These are phyloP conservation scores for Apiotrichum veenhuisii DNA, from an alignment of 1,284 basidiomycete genomes.

Conservation along the genomic window DNA sequence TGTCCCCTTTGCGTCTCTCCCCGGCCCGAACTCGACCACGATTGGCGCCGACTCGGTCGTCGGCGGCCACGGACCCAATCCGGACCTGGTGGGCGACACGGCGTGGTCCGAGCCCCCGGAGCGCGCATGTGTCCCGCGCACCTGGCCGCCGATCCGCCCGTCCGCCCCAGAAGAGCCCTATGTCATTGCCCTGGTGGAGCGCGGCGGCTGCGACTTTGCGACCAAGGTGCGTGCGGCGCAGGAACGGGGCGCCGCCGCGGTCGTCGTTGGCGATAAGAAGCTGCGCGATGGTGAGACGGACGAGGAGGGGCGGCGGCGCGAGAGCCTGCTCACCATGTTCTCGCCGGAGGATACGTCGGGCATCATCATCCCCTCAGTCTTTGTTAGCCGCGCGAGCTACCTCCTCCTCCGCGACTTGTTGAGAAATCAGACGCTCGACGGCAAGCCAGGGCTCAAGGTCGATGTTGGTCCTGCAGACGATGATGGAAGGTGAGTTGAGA, in stretches of 20 bases:
- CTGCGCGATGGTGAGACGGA: constrained; percentile 39
- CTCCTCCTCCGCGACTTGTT: constrained; percentile 48
- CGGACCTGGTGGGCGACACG: not conserved
- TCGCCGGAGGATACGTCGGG: constrained; percentile 59
- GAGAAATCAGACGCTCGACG: constrained; percentile 23
- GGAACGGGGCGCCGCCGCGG: constrained; percentile 72
- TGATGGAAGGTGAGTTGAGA: constrained; percentile 39
- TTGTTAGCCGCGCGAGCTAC: constrained; percentile 51
- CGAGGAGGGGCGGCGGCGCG: constrained; percentile 64
- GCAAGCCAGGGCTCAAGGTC: constrained; percentile 28
- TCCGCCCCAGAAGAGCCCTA: constrained; percentile 15
- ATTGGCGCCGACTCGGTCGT: constrained; percentile 1
- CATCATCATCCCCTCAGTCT: constrained; percentile 51
- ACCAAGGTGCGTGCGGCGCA: constrained; percentile 80
- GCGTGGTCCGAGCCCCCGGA: constrained; percentile 5
- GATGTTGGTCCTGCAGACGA: constrained; percentile 37
- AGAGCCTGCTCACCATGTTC: constrained; percentile 84
- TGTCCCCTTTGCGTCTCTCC: constrained; percentile 25
- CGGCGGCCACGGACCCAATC: not conserved
- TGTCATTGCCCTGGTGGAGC: constrained; percentile 74
- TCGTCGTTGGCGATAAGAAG: constrained; percentile 74
- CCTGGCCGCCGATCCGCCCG: constrained; percentile 25
- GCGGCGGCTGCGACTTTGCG: constrained; percentile 81
- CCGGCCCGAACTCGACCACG: constrained; percentile 2
- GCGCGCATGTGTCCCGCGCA: constrained; percentile 29